These are phyloP conservation scores for Microcos paniculata DNA, from an alignment of 345 rosid species.

Conservation along the genomic window DNA sequence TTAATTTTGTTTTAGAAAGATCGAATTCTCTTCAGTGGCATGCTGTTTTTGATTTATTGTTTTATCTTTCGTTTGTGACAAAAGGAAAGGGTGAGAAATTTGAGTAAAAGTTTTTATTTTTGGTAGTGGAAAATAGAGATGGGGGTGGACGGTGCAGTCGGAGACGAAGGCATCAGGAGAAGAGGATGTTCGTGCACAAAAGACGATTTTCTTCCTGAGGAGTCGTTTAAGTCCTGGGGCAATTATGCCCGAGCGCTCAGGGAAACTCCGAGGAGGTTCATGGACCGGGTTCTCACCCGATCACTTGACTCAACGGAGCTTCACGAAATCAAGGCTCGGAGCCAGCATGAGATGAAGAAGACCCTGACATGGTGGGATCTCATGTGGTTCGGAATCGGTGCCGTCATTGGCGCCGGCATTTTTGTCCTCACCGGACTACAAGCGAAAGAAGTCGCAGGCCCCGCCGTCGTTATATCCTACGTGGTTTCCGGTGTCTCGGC, in stretches of 20 bases:
- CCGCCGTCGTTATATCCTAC: slow-evolving; percentile 84
- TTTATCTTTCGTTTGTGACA: background rate
- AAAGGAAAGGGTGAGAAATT: background rate
- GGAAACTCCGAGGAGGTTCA: slow-evolving; percentile 59
- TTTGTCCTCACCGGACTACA: slow-evolving; percentile 86
- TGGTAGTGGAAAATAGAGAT: background rate
- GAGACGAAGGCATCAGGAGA: slow-evolving; percentile 41
- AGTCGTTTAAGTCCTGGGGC: slow-evolving; percentile 65
- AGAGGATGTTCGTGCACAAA: slow-evolving; percentile 73
- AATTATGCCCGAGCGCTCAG: slow-evolving; percentile 58
- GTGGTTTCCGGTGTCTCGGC: slow-evolving; percentile 86
- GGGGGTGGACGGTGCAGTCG: slow-evolving; percentile 6
- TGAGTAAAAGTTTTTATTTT: background rate
- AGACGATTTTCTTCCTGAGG: slow-evolving; percentile 80
- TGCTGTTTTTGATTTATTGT: background rate
- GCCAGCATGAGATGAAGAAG: slow-evolving; percentile 87
- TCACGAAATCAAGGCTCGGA: slow-evolving; percentile 70
- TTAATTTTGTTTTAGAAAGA: background rate
- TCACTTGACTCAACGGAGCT: slow-evolving; percentile 74
- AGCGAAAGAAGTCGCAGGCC: slow-evolving; percentile 55
- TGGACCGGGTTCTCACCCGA: slow-evolving; percentile 60
- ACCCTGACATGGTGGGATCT: slow-evolving; percentile 92
- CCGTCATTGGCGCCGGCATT: slow-evolving; percentile 87
- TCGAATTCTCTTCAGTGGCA: background rate
- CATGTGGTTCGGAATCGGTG: slow-evolving; percentile 93